Percentiles rank a stretch among this genome's conserved stretches.
These are phyloP conservation scores for Lindgomyces ingoldianus DNA, from an alignment of 495 filamentous ascomycete genomes.

Conservation along the genomic window DNA sequence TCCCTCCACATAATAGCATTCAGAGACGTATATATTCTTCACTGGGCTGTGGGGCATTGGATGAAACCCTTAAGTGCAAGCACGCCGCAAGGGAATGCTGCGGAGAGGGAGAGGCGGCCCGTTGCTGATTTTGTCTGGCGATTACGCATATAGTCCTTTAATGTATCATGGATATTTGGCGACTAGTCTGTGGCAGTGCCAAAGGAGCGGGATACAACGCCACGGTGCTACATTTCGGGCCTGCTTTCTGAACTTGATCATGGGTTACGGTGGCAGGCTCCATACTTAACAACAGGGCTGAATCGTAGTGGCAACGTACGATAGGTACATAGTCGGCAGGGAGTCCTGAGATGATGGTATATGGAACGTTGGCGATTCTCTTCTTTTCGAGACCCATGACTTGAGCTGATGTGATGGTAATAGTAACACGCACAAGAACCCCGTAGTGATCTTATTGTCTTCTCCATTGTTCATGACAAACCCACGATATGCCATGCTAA, in stretches of 20 bases:
- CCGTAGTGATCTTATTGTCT: too few species aligned
- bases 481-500: background rate
- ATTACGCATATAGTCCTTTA: conserved; percentile 7
- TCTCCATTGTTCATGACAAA: background rate
- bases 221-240: background rate
- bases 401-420: background rate
- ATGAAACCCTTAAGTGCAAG: conserved; percentile 34
- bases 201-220: conserved; percentile 16
- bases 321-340: conserved; percentile 10
- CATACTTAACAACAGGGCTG: conserved; percentile 16
- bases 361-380: background rate
- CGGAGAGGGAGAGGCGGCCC: conserved; percentile 26
- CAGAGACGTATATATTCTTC: conserved; percentile 39
- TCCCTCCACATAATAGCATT: conserved; percentile 18
- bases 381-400: background rate
- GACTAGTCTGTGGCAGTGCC: conserved; percentile 22
- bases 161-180: conserved; percentile 16
- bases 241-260: background rate
- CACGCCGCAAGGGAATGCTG: conserved; percentile 40
- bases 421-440: background rate
- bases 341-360: background rate
- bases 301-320: conserved; percentile 21
- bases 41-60: conserved; percentile 38
- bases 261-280: background rate
- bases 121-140: background rate